A percentile compares a stretch with the other conserved stretches of the same genome.
These are phyloP conservation scores for Plectosphaerella cucumerina DNA, from an alignment of 2,329 filamentous ascomycete species.

Conservation along the genomic window DNA sequence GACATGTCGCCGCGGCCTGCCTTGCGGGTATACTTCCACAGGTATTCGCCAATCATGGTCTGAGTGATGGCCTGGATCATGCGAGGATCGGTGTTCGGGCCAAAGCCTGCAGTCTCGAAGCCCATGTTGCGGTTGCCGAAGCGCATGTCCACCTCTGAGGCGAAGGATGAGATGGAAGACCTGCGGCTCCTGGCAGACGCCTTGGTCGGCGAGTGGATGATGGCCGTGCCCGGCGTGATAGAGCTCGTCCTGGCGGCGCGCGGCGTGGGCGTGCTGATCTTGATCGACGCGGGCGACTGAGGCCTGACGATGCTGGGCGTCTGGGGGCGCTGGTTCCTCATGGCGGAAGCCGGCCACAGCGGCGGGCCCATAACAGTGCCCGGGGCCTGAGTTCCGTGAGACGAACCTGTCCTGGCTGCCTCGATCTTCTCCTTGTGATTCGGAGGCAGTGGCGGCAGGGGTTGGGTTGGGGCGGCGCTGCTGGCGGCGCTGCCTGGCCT, in stretches of 20 bases:
- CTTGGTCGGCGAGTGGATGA: conserved; percentile 45
- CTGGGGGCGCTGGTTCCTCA: conserved; percentile 48
- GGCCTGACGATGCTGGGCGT: conserved; percentile 54
- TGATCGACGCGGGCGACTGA: conserved; percentile 41
- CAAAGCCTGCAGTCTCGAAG: conserved; percentile 54
- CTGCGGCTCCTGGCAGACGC: conserved; percentile 49
- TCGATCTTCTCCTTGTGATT: conserved; percentile 86
- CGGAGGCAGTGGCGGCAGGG: conserved; percentile 67
- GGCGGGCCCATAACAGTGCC: conserved; percentile 72
- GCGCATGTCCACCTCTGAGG: conserved; percentile 84
- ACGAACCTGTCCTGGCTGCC: conserved; percentile 62
- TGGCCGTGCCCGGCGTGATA: conserved; percentile 37
- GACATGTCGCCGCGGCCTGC: conserved; percentile 86
- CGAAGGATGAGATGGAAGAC: conserved; percentile 92
- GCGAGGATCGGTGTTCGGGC: conserved; percentile 78
- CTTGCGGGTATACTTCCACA: conserved; percentile 99
- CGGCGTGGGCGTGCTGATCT: conserved; percentile 55
- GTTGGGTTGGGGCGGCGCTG: conserved; percentile 38
- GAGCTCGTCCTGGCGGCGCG: conserved; percentile 39
- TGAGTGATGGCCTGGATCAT: conserved; percentile 99
- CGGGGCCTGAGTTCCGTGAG: conserved; percentile 37
- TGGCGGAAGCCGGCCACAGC: conserved; percentile 72
- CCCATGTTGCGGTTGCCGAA: conserved; percentile 70
- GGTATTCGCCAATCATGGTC: conserved; percentile 98
- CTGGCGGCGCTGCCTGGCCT: conserved; percentile 74